Base-by-base conservation (phyloP, 768 basidiomycete species). In the Cyclocybe cylindracea region DNA sequence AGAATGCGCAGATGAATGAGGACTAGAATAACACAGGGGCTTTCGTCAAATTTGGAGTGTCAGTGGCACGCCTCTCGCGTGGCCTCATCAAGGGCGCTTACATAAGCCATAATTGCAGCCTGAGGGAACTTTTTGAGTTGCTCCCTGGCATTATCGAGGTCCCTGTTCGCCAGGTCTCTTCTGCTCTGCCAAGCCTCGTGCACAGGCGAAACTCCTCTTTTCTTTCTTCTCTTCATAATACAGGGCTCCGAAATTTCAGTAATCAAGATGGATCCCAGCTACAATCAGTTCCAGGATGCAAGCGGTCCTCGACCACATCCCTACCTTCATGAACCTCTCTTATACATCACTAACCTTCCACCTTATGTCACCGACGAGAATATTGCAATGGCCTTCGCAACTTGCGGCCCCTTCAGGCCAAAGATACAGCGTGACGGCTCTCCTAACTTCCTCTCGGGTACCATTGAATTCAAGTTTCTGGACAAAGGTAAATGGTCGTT, bases 391-490 rank as follows among this genome's bases (percentile, higher is more conserved):
- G 84, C 88, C 2, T 85, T 94, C 60, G 78, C 84, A 57, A 72
- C 76, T 57, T 92, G 89, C 65, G 87, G 86, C 18, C 91, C 90
- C 5, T 90, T 91, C 74, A 82, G 91, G 62, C 91, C 89, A 39
- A 86, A 78, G 67, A 87, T 94, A 57, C 64, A 70, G 44, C 84
- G 87, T 63, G 86, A 89, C 69, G 76, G 69, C 2, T 58, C 74
- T 44, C 72, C 71, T 60, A 73, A 71, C 49, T 70, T 78, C 24
- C 68, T 89, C 29, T 78, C 80, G 46, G 91, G 89, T 31, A 87
- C 83, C 53, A 90, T 94, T 64, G 89, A 93, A 68, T 94, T 93
- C 76, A 90, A 82, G 67, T 86, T 78, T 62, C 75, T 88, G 41
- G 87, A 89, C 64, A 88, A 85, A 78, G 91, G 91, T 91, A 57